Evolutionary conservation across 306 rosid species (phyloP), one percentile per base, ranked within the genome.

Genomic region (Fragaria vesca): DNA sequence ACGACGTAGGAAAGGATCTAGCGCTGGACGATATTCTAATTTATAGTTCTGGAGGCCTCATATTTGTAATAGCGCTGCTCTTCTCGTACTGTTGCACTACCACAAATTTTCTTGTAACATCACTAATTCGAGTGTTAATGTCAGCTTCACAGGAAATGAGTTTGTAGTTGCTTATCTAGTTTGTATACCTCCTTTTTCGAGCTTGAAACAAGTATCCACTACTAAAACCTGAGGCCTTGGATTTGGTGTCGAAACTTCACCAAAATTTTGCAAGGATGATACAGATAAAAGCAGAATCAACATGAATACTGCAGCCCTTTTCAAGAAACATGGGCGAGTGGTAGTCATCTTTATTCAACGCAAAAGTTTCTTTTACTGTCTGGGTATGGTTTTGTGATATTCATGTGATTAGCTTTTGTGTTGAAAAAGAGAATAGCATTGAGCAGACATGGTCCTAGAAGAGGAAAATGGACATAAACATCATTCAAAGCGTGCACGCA

Each of bases 1-100:
- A 3, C 76, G 97, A 46, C 79, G 97, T 77, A 88, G 93, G 82
- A 95, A 91, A 86, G 91, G 83, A 78, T 81, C 97, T 40, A 87
- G 89, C 43, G 82, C 96, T 51, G 80, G 91, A 36, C 88, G 93
- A 77, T 77, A 84, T 84, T 54, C 91, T 79, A 91, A 86, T 86
- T 62, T 80, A 61, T 95, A 93, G 97, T 75, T 62, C 34, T 57
- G 50, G 66, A 68, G 50, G 21, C 73, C 68, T 42, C 67, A 48
- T 8, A 30, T 51, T 66, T 65, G 42, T 42, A 47, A 52, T 62
- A 43, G 18, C 66, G 4, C 43, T 50, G n/a, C 50, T 68, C 66
- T 74, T 54, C 32, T 80, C 60, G 17, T 21, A 43, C 26, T 32
- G 47, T 36, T 54, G 38, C 36, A 28, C 7, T 76, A 18, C 62